Conservation (phyloP, 352 stramenopile species). For the Pythium myriotylum region DNA sequence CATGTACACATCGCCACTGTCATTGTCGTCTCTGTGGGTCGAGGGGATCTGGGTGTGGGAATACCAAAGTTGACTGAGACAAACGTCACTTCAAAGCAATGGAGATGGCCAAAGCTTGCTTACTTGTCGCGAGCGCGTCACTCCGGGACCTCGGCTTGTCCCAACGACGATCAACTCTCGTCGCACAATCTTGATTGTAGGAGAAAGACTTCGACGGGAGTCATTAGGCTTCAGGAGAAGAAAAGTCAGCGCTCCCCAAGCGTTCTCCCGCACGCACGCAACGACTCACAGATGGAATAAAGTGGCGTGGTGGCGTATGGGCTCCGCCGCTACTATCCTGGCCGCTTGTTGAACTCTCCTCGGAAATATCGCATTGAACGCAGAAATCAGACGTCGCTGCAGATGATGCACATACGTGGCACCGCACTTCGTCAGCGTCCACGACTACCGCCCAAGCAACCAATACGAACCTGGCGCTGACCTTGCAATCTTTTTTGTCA, state of each 20-base stretch:
- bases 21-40: not conserved
- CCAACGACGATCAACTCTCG: slow-evolving; percentile 22
- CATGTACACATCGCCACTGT: not conserved
- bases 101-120: too few relatives aligned
- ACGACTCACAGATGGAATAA: slow-evolving; percentile 5
- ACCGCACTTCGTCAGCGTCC: not conserved
- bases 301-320: not conserved
- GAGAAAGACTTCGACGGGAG: slow-evolving; percentile 24
- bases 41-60: too few relatives aligned
- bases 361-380: slow-evolving; percentile 20
- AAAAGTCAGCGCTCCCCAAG: not conserved
- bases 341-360: not conserved
- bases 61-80: too few relatives aligned
- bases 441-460: too few relatives aligned
- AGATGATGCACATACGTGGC: not conserved
- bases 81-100: too few relatives aligned
- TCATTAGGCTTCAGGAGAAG: not conserved
- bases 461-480: too few relatives aligned
- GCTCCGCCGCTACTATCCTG: not conserved
- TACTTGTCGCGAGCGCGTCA: not conserved
- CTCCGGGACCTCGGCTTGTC: slow-evolving; percentile 1
- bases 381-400: not conserved
- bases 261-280: not conserved
- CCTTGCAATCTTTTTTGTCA: not conserved
- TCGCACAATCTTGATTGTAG: slow-evolving; percentile 25